These are phyloP conservation scores for Solanum hybrid DNA, from an alignment of 305 asterid genomes.

Conservation along the genomic window DNA sequence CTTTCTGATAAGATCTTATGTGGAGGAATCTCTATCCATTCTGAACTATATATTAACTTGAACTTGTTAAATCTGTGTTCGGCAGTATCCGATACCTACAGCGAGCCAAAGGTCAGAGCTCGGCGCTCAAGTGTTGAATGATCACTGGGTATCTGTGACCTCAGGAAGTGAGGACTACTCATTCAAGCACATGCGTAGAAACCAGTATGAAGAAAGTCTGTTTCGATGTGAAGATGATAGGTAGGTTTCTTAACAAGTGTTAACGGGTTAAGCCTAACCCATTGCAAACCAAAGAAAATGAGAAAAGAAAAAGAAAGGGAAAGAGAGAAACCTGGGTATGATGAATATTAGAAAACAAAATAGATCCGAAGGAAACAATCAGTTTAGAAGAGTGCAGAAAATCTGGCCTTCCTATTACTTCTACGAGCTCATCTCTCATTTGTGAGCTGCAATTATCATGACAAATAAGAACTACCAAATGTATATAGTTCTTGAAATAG, in stretches of 20 bases:
- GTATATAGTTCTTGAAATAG: not conserved
- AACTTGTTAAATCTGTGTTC: not conserved
- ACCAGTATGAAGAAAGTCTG: conserved; percentile 23
- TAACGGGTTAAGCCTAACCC: not conserved
- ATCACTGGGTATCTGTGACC: conserved; percentile 22
- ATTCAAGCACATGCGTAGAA: conserved; percentile 25
- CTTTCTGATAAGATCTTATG: not conserved
- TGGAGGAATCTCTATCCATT: not conserved
- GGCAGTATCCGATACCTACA: conserved; percentile 20
- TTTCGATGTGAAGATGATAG: conserved; percentile 27
- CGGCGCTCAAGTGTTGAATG: conserved; percentile 22
- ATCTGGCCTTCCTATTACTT: not conserved
- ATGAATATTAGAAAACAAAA: not conserved
- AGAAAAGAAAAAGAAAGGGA: not conserved
- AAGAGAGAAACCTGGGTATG: not conserved
- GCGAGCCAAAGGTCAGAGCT: conserved; percentile 20
- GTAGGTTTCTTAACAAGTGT: conserved; percentile 1
- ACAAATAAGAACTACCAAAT: not conserved
- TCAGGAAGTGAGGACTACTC: conserved; percentile 23
- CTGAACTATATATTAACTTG: not conserved
- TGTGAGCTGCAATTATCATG: not conserved
- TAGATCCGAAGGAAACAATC: not conserved
- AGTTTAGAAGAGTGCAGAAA: not conserved
- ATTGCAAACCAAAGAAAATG: not conserved
- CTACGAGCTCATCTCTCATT: not conserved